A percentile compares a stretch with the other conserved stretches of the same genome.
These are phyloP conservation scores for Yueomyces sinensis DNA, from an alignment of 805 yeast species.

Conservation along the genomic window DNA sequence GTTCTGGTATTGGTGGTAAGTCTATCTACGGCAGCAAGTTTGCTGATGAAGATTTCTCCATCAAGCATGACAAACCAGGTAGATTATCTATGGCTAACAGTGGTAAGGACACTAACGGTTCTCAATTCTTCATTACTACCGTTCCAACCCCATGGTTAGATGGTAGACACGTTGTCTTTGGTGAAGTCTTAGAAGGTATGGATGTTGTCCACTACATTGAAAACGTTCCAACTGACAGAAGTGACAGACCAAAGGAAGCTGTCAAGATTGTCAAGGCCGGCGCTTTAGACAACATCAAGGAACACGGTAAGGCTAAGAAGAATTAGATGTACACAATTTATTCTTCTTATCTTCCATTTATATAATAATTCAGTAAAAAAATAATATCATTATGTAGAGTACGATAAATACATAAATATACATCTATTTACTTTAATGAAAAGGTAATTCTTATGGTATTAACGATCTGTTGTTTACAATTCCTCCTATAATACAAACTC, in stretches of 20 bases:
- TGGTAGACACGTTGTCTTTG: slow-evolving; percentile 92
- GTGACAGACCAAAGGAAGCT: slow-evolving; percentile 60
- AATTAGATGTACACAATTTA: neutral
- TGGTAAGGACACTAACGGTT: slow-evolving; percentile 74
- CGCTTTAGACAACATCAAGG: slow-evolving; percentile 14
- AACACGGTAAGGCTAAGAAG: neutral
- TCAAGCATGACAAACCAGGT: slow-evolving; percentile 61
- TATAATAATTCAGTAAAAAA: too few species aligned
- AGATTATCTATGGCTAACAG: slow-evolving; percentile 70
- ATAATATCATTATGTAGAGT: too few species aligned
- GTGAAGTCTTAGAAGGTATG: slow-evolving; percentile 81
- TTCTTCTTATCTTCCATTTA: neutral
- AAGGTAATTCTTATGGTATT: too few species aligned
- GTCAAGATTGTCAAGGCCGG: slow-evolving; percentile 63
- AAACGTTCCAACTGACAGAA: slow-evolving; percentile 49
- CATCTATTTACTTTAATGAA: too few species aligned
- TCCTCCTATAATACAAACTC: too few species aligned
- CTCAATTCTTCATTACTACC: slow-evolving; percentile 83
- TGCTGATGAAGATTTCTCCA: slow-evolving; percentile 52
- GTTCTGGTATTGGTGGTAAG: slow-evolving; percentile 62
- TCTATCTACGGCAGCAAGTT: slow-evolving; percentile 60
- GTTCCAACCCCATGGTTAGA: slow-evolving; percentile 86
- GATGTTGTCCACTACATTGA: slow-evolving; percentile 73
- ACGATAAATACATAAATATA: too few species aligned
- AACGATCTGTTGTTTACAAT: too few species aligned